Base-by-base conservation (phyloP, 129 eudicot genomes). In the Chrysanthemum makinoi region DNA sequence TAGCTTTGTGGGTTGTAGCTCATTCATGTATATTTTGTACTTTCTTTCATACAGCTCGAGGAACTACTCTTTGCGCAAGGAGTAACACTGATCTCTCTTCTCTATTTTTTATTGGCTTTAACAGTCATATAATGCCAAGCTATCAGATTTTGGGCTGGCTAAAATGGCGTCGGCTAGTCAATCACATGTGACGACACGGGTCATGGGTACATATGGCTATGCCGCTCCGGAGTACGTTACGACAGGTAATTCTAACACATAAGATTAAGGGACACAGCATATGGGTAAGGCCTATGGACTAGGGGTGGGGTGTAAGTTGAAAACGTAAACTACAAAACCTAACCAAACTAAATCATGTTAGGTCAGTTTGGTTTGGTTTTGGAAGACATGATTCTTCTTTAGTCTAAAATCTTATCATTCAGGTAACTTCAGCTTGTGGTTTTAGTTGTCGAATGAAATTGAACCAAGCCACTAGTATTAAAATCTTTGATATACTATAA, bases 221-320 rank as follows among this genome's bases (percentile, higher is more conserved):
- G 97, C 97, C 66, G 95, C 97, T 59, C 97, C 97, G 1, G 97
- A 90, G 70, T 91, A 88, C 24, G 80, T 91, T 43, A 80, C 90
- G 60, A 91, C 97, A 88, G 97, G 97, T 90, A 85, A 75, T 26
- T 28, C 44, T 50, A 52, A 28, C 20, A 50, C 35, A 33, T 60
- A 50, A 66, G 33, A 28, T 54, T 63, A 52, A 51, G 39, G 12
- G 54, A 5, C 17, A 6, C 5, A 35, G 13, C 11, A 63, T 16
- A 16, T 58, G 47, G 43, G 2, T 19, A 66, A 10, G 35, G 35
- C 35, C 63, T 14, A 58, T 2, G 13, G 33, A 17, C n/a, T 56
- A 60, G 65, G 65, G 35, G 17, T 28, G 30, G 44, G 1, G 2
- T 18, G 7, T 61, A 28, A 61, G 47, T 11, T 1, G 17, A 66